These are phyloP conservation scores for Blastobotrys mokoenaii DNA, from an alignment of 805 yeast species.

Conservation along the genomic window DNA sequence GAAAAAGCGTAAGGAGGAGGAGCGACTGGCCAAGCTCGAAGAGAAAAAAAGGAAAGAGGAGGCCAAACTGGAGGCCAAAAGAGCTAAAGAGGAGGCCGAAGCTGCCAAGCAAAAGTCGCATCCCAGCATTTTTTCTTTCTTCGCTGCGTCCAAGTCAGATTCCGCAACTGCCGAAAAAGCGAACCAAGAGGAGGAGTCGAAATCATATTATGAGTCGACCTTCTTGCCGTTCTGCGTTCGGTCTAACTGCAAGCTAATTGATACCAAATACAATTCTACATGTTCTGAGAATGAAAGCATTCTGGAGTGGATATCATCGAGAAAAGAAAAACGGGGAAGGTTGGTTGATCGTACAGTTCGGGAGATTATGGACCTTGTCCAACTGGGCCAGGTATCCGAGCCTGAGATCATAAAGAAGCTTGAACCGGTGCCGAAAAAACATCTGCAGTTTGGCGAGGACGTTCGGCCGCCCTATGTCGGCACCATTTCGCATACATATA, in stretches of 20 bases:
- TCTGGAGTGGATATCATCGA: conserved; percentile 4
- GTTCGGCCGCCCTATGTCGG: conserved; percentile 47
- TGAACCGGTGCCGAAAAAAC: conserved; percentile 23
- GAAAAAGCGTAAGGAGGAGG: conserved; percentile 18
- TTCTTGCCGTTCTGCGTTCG: conserved; percentile 29
- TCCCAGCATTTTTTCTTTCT: not conserved
- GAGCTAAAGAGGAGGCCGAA: conserved; percentile 16
- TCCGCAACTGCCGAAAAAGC: conserved; percentile 1
- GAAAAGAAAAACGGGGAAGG: conserved; percentile 16
- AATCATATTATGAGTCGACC: conserved; percentile 20
- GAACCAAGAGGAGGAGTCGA: conserved; percentile 1
- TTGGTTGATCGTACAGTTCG: conserved; percentile 13
- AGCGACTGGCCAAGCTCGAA: conserved; percentile 13
- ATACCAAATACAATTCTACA: not conserved
- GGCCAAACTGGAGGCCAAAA: conserved; percentile 11
- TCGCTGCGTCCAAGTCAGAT: not conserved
- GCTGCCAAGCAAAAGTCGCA: conserved; percentile 8
- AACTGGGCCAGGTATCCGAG: conserved; percentile 15
- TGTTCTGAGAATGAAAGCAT: not conserved
- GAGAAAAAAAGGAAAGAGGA: conserved; percentile 16
- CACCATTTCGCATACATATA: conserved; percentile 34
- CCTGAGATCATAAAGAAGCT: conserved; percentile 12
- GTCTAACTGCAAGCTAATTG: conserved; percentile 17
- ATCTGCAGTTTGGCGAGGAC: conserved; percentile 40
- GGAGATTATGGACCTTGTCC: conserved; percentile 17